Percentiles rank a stretch among this genome's conserved stretches.
These are phyloP conservation scores for Yarrowia keelungensis DNA, from an alignment of 805 yeast genomes.

Conservation along the genomic window DNA sequence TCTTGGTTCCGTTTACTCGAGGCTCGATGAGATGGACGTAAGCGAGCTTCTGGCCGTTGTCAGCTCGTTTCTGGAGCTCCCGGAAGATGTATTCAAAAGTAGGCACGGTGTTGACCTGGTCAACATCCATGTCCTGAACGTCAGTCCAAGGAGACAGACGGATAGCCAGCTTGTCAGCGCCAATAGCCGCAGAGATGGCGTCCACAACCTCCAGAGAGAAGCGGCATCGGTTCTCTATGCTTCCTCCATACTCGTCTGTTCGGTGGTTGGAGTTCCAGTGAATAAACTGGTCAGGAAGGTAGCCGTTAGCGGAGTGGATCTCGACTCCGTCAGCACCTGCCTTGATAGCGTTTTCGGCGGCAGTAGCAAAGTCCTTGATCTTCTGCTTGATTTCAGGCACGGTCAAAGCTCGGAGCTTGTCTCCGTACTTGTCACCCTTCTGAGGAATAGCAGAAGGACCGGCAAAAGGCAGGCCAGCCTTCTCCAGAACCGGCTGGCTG, in stretches of 20 bases:
- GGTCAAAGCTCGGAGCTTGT: slow-evolving; percentile 48
- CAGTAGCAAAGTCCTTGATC: slow-evolving; percentile 56
- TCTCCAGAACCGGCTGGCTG: slow-evolving; percentile 21
- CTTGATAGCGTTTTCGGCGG: slow-evolving; percentile 60
- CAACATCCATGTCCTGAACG: slow-evolving; percentile 40
- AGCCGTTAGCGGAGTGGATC: slow-evolving; percentile 71
- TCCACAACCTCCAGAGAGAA: slow-evolving; percentile 61
- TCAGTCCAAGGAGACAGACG: slow-evolving; percentile 49
- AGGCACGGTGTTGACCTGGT: slow-evolving; percentile 47
- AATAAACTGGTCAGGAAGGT: slow-evolving; percentile 58
- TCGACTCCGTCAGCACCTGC: slow-evolving; percentile 71
- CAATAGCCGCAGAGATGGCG: slow-evolving; percentile 59
- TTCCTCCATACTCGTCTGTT: slow-evolving; percentile 69
- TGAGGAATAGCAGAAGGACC: slow-evolving; percentile 35
- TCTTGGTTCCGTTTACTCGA: slow-evolving; percentile 45
- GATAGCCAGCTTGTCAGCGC: slow-evolving; percentile 58
- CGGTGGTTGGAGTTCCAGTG: slow-evolving; percentile 57
- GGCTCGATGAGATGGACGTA: slow-evolving; percentile 54
- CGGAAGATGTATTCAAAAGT: slow-evolving; percentile 54
- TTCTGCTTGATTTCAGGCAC: slow-evolving; percentile 54
- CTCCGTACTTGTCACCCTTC: slow-evolving; percentile 45
- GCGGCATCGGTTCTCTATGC: slow-evolving; percentile 61
- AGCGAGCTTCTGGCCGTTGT: slow-evolving; percentile 50
- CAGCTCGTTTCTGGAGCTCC: slow-evolving; percentile 53
- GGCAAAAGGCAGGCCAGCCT: slow-evolving; percentile 9